Evolutionary conservation across 805 yeast species (phyloP), one percentile per base, ranked within the genome.

Genomic region (Saturnispora silvae): DNA sequence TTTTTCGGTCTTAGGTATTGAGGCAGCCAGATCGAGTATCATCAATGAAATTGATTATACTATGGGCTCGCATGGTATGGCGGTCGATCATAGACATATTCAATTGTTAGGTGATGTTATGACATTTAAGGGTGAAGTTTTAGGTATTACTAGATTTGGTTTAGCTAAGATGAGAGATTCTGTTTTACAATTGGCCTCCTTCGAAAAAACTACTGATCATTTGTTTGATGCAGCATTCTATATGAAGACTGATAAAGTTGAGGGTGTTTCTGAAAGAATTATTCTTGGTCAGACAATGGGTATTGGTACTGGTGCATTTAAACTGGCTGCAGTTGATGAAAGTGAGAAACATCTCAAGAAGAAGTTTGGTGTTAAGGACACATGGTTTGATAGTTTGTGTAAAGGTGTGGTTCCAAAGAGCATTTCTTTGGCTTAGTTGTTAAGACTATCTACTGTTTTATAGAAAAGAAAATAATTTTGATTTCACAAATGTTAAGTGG

Each of bases 61-160:
- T 38, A 92, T 92, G 99, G 78, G 95, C 56, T 85, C 86, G 61
- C 98, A 92, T 67, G 99, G 99, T 62, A 92, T 92, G 98, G 84
- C 95, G 58, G 96, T 92, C 34, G 99, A 92, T 68, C 98, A 97
- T 43, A 95, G 99, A 68, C 99, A 92, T 60, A 87, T 94, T 57
- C 97, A 92, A 64, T 67, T 92, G 33, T 65, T 92, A 45, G 98
- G 98, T 46, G 99, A 92, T 60, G 97, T 92, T 34, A 92, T 92
- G 99, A 85, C 97, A 0, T 92, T 84, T 60, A 92, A 92, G 63
- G 99, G 99, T 42, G 98, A 92, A 57, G 95, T 92, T 10, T 70
- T 94, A 49, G 98, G 99, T 60, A 92, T 92, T 56, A 92, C 99
- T 2, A 75, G 99, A 64, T 92, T 92, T 53, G 99, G 99, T 48